Evolutionary conservation across 1,139 yeast species (phyloP), one percentile per base, ranked within the genome.

Genomic region (Zygosaccharomyces sapae): DNA sequence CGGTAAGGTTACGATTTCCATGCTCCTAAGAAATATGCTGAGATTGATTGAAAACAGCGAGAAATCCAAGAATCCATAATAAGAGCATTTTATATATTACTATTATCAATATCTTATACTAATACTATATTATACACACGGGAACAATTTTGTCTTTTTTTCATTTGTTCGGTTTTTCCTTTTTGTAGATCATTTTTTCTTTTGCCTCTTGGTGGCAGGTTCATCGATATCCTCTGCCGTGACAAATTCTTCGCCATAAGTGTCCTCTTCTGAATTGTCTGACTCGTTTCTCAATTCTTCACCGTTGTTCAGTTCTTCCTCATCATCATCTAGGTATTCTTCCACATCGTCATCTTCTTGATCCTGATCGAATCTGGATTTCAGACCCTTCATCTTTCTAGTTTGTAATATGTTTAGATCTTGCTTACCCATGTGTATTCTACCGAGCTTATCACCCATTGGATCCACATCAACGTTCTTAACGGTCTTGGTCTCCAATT

Each of bases 361-460:
- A 12, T 66, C 70, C 69, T 88, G 96, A 64, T 88, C 96, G 58
- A 75, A 89, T 67, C 77, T 82, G 49, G 88, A 75, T 73, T 94
- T 94, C 65, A 92, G 77, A 66, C 98, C 99, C 77, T 94, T 94
- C 96, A 92, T 87, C 80, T 92, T 92, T 73, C 98, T 82, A 9
- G 98, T 90, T 71, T 92, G 98, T 66, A 92, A 71, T 68, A 83
- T 84, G 65, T 79, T 76, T 67, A 94, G 75, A 67, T 92, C 97
- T 75, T 92, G 99, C 69, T 84, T 84, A 70, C 96, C 97, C 69
- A 92, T 85, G 67, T 92, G 98, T 61, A 92, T 81, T 71, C 92
- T 87, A 57, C 97, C 99, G 55, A 92, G 79, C 80, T 92, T 89
- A 70, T 92, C 98, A 72, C 99, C 99, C 86, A 92, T 80, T 52